Evolutionary conservation across 202 grass and related monocot species (phyloP), one percentile per base, ranked within the genome.

Genomic region (Setaria italica): DNA sequence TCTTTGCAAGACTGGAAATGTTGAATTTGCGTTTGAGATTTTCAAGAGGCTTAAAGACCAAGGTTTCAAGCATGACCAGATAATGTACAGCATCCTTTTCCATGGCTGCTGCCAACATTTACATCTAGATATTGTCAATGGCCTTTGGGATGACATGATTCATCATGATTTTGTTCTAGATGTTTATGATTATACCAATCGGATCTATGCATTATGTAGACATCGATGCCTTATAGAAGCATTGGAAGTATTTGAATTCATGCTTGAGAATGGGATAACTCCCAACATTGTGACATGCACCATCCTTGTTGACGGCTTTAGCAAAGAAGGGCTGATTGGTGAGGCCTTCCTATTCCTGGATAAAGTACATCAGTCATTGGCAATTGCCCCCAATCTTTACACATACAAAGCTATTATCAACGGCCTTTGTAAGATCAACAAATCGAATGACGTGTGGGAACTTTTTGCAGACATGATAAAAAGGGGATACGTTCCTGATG

Each of bases 241-340:
- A 76, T 69, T 85, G 34, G 68, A 57, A 11, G 62, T 88, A 43
- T 93, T 97, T 78, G 80, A 93, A 64, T 58, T 88, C 72, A 95
- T 97, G 95, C 72, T 97, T 79, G 67, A 76, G 65, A 82, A 85
- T 84, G 84, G 89, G n/a, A 56, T 93, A 56, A 76, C 69, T 65
- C 95, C 95, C 32, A 97, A 80, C 89, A 81, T 93, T 58, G 70
- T 94, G 50, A 91, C 92, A 6, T 97, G 95, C 85, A 94, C 95
- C 64, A 55, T 97, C 67, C 82, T 97, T 74, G 75, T 90, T 54
- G 82, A 93, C 8, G 77, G 85, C 48, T 93, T 92, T 62, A 88
- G 72, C 75, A 94, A 90, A 78, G 55, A 84, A 82, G 79, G 85
- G 34, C 71, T 79, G 55, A 79, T 88, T 39, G 41, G 78, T 85